These are phyloP conservation scores for Phytophthora hibernalis DNA, from an alignment of 352 stramenopile species.

Conservation along the genomic window DNA sequence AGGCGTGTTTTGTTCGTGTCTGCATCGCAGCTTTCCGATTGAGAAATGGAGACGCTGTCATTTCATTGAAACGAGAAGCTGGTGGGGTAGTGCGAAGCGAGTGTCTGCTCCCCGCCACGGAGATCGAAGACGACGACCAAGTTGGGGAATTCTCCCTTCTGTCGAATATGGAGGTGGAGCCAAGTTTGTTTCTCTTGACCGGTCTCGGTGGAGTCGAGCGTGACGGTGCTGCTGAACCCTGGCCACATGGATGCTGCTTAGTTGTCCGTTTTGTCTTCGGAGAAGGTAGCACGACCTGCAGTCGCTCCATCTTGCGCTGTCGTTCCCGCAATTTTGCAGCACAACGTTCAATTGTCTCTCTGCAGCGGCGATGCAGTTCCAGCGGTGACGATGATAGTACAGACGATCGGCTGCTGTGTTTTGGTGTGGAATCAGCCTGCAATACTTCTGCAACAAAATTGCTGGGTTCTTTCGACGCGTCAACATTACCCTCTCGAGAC, in stretches of 20 bases:
- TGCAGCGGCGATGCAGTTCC: slow-evolving; percentile 27
- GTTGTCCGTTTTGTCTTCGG: not conserved
- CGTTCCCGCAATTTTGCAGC: slow-evolving; percentile 19
- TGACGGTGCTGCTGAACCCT: not conserved
- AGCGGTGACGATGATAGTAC: slow-evolving; percentile 8
- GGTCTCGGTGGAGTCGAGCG: slow-evolving; percentile 18
- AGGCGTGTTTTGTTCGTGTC: not conserved
- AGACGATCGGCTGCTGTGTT: not conserved
- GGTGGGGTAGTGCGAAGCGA: not conserved
- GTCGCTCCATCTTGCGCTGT: slow-evolving; percentile 33
- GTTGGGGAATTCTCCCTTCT: slow-evolving; percentile 1
- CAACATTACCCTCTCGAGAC: not conserved
- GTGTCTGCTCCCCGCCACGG: not conserved
- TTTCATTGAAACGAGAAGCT: slow-evolving; percentile 2
- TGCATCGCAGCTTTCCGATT: slow-evolving; percentile 1
- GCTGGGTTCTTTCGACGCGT: not conserved
- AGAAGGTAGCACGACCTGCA: slow-evolving; percentile 16
- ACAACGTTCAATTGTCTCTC: slow-evolving; percentile 27
- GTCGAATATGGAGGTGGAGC: not conserved
- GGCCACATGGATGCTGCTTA: not conserved
- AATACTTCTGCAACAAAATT: not conserved
- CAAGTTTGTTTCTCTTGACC: slow-evolving; percentile 23
- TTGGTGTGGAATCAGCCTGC: not conserved
- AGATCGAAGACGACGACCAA: slow-evolving; percentile 11
- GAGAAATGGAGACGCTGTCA: slow-evolving; percentile 5